phyloP scores from a whole-genome alignment of 495 filamentous ascomycete species.

The Lasiosphaeria miniovina region DNA sequence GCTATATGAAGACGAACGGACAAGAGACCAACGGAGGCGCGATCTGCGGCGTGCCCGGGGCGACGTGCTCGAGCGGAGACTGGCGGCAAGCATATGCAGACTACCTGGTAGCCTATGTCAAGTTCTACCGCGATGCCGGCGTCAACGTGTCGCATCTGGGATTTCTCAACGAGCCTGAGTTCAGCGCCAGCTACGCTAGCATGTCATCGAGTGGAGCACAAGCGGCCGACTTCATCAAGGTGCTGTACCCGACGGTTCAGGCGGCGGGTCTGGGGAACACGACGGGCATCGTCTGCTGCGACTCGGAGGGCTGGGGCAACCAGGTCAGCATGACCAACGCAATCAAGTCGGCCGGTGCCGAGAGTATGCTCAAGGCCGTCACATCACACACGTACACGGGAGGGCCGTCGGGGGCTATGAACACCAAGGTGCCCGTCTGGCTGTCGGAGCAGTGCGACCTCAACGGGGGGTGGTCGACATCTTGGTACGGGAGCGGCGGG shows the following conservation, averaged over 20 bases:
- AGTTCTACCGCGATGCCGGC: constrained; percentile 49
- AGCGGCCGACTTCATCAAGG: constrained; percentile 42
- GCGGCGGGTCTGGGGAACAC: constrained; percentile 26
- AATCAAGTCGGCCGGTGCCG: constrained; percentile 33
- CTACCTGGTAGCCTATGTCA: constrained; percentile 48
- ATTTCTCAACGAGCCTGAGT: constrained; percentile 45
- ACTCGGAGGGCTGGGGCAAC: constrained; percentile 41
- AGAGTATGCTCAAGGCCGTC: constrained; percentile 32
- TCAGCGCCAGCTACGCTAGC: constrained; percentile 36
- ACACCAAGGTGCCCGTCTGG: constrained; percentile 34
- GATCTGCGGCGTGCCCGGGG: constrained; percentile 49
- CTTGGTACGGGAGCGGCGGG: constrained; percentile 47
- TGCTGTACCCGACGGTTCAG: constrained; percentile 33
- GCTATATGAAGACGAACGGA: constrained; percentile 56
- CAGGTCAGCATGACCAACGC: constrained; percentile 36
- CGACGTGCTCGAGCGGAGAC: constrained; percentile 48
- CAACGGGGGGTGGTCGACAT: constrained; percentile 42
- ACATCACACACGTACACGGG: constrained; percentile 41
- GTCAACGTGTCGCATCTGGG: constrained; percentile 50
- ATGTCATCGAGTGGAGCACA: constrained; percentile 38
- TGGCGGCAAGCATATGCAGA: constrained; percentile 57
- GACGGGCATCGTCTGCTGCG: constrained; percentile 40
- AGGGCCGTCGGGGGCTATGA: constrained; percentile 32
- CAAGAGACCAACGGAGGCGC: constrained; percentile 50
- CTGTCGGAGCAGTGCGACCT: constrained; percentile 46